Base-by-base conservation (phyloP, 1,284 basidiomycete species). In the Ustilago loliicola region DNA sequence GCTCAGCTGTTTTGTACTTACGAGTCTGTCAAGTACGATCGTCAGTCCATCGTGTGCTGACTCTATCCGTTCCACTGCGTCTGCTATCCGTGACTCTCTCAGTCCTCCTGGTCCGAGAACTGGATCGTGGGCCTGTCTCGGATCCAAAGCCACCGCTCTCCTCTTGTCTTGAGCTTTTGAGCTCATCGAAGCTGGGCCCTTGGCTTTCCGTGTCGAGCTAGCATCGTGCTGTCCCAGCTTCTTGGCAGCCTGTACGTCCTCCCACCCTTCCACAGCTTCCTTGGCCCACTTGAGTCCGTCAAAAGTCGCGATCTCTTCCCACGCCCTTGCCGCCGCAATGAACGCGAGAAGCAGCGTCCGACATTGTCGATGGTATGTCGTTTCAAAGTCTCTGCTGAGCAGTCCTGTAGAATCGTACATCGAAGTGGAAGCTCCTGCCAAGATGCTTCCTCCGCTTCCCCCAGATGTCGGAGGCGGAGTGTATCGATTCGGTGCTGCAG, bases 221-320 rank as follows among this genome's bases (percentile, higher is more conserved):
- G 55, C 51, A n/a, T 58, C 66, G 3, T 64, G 68, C 58, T 61
- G 51, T 23, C 72, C 71, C 23, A 67, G 61, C 63, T 64, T 61
- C 23, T 58, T 63, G 1, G 66, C 71, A 25, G 66, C 69, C 13
- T 64, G 32, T 7, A 83, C 48, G 29, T 82, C 79, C n/a, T 80
- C 75, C 83, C 83, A 83, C 0, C 70, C 70, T 15, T 80, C 73
- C 42, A 71, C 59, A 4, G 76, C 71, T 45, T 79, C 67, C 2
- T 76, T 76, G 1, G 83, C 83, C 76, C 76, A 78, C 52, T 75
- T 80, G 51, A 83, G 77, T 10, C 81, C 83, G 30, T 84, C 81
- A 19, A 81, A 74, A 21, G 73, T 83, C 25, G 81, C 81, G 19
- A 73, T 57, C 63, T 84, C 80, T 29, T 81, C 79, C 83, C 83